Conservation (phyloP, 257 asterid species). For the Anisodus tanguticus region DNA sequence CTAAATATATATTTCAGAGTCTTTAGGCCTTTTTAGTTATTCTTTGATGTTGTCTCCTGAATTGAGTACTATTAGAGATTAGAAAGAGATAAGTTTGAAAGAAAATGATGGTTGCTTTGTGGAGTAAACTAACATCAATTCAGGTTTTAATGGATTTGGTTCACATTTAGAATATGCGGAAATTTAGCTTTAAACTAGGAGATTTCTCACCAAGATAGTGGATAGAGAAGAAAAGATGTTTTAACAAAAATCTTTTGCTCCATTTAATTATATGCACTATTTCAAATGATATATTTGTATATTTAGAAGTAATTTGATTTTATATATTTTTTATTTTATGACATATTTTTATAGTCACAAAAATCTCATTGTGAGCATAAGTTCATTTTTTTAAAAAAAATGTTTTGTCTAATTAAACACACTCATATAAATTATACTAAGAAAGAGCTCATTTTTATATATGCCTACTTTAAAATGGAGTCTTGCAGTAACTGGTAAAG, state of each 20-base stretch:
- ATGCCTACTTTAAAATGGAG: too few species aligned
- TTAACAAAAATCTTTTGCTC: neutral
- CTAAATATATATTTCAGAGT: neutral
- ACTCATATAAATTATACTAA: too few species aligned
- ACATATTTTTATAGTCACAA: too few species aligned
- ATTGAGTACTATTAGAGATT: neutral
- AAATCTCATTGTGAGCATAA: too few species aligned
- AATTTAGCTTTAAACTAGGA: neutral
- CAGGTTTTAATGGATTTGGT: constrained; percentile 4
- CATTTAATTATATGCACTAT: too few species aligned
- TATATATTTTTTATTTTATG: too few species aligned
- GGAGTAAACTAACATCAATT: neutral
- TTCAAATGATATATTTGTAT: too few species aligned
- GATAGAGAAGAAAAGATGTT: neutral
- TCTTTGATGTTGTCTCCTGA: neutral
- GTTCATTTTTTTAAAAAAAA: too few species aligned
- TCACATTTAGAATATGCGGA: constrained; percentile 5
- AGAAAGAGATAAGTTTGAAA: constrained; percentile 8
- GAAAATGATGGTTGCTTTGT: constrained; percentile 19
- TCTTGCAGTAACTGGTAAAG: too few species aligned
- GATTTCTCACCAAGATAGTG: neutral
- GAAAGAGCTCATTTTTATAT: too few species aligned
- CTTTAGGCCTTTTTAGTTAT: neutral
- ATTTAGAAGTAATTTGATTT: too few species aligned
- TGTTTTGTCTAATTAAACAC: too few species aligned